Base-by-base conservation (phyloP, 352 stramenopile species). In the Pseudoperonospora humuli region DNA sequence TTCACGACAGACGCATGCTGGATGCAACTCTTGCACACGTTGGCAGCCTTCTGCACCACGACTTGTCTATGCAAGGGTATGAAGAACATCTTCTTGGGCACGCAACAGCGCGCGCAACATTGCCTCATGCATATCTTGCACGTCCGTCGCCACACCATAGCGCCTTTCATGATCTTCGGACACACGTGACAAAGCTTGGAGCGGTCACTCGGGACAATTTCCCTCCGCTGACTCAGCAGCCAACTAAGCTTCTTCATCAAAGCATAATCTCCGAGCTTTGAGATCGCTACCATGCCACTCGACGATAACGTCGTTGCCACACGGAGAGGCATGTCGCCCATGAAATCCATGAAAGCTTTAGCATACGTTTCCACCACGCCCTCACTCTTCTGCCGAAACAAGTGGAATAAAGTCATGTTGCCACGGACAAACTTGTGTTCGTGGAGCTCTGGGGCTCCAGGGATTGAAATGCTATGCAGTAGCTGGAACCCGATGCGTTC, bases 371-470 rank as follows among this genome's bases (percentile, higher is more conserved):
- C 56, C 7, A 80, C 52, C n/a, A 69, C 50, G 21, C 46, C 42
- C 9, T 61, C 25, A 31, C 39, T 48, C 53, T 58, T 50, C 27
- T 84, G 71, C 0, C 61, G 64, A 45, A 70, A 84, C n/a, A 84
- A 43, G 35, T 64, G 58, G 34, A 48, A 78, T 2, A 80, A 37
- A 2, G 66, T 73, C 32, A 84, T 69, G 39, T 77, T 66, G 23
- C 65, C 68, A 13, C 71, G 65, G 28, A 75, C 61, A 43, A 76
- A 46, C 57, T 61, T 70, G 51, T 66, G 34, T 15, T 61, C 23
- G 14, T 74, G 64, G 10, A 70, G 50, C 20, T 70, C 56, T 0
- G 51, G 52, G 1, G 52, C 58, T 0, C 37, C 56, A 27, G 56
- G 45, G 15, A 68, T 31, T 10, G 49, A 42, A 29, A 74, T 38